Evolutionary conservation across 2,329 filamentous ascomycete genomes (phyloP).

Genomic region (Aspergillus pseudoterreus): DNA sequence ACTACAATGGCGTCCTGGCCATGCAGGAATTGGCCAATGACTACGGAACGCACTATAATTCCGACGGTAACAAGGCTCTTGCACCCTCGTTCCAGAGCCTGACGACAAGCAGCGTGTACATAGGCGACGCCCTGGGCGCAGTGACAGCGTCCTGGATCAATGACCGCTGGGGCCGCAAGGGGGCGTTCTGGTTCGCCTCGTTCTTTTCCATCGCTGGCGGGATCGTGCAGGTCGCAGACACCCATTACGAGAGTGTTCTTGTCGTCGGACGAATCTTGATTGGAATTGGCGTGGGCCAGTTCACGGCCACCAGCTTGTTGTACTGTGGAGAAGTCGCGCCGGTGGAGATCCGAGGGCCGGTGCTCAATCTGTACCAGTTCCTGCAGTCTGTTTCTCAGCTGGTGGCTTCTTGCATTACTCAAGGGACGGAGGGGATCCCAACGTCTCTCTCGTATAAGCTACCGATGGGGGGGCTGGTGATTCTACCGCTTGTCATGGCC

Average conservation of each 20-base stretch:
- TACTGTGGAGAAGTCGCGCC: conserved; percentile 87
- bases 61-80: neutral
- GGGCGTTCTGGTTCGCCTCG: neutral
- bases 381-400: neutral
- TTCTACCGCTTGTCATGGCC: neutral
- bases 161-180: neutral
- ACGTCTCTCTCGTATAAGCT: neutral
- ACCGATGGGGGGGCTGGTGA: neutral
- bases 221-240: neutral
- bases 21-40: neutral
- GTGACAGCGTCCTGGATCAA: neutral
- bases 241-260: neutral
- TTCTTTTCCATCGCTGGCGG: neutral
- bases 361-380: neutral
- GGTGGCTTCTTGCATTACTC: neutral
- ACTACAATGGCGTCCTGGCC: neutral
- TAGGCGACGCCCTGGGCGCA: neutral
- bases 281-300: conserved; percentile 36
- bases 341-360: conserved; percentile 57
- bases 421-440: neutral
- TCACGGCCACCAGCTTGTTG: conserved; percentile 81
- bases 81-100: neutral
- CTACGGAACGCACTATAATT: neutral
- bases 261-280: conserved; percentile 26
- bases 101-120: neutral